Evolutionary conservation across 768 basidiomycete genomes (phyloP), one percentile per base, ranked within the genome.

Genomic region (Lentinus tigrinus): DNA sequence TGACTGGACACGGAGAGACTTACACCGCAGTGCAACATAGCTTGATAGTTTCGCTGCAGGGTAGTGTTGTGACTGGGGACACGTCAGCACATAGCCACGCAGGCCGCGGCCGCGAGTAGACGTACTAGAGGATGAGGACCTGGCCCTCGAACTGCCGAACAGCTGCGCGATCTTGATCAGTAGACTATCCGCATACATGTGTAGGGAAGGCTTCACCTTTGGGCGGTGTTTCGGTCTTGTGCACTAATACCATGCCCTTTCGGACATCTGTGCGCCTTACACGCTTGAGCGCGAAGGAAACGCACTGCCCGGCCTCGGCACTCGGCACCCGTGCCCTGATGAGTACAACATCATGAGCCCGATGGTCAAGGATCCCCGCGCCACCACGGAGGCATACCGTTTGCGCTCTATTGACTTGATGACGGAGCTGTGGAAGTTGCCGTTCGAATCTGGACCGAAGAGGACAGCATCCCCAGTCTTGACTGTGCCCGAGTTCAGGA

Each of bases 401-500:
- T 98, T 99, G 57, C 95, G 83, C 74, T 98, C 95, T 75, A 99
- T 99, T 63, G 86, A 90, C 77, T 91, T 93, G 60, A 99, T 77
- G 9, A 85, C 76, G 0, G 91, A 91, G 38, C 82, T 80, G 60
- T 86, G 83, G 72, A 88, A 98, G 65, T 91, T 87, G 2, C 96
- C 96, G 52, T 94, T 92, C 0, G 91, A 84, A 70, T 99, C 97
- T 1, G 97, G 97, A 1, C 96, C 97, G 47, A 97, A 76, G 21
- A 93, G 72, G 26, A 96, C 84, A 1, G 85, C 70, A 67, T 98
- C 94, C 24, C 93, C 94, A 4, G 86, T 81, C 70, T 88, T 89
- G 56, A 89, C 74, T 38, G 74, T 79, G 34, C 93, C 93, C 42
- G 84, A 78, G 67, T 93, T 90, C 58, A 95, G 69, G 63, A 94